These are phyloP conservation scores for Citrus sinensis DNA, from an alignment of 345 rosid genomes.

Conservation along the genomic window DNA sequence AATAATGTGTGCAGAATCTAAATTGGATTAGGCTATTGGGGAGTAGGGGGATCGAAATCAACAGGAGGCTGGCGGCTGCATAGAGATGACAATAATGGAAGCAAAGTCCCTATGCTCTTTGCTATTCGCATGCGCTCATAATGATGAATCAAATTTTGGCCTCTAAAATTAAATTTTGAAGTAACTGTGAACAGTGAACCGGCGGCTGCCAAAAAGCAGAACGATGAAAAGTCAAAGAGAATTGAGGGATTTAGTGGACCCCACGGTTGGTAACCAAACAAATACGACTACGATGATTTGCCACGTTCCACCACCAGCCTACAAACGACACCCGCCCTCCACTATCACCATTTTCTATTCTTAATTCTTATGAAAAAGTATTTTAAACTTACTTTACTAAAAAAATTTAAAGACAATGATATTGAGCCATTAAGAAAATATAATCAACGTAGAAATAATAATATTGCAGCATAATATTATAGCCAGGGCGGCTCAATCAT, in stretches of 20 bases:
- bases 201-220: neutral
- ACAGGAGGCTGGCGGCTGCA: neutral
- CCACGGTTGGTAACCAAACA: constrained; percentile 16
- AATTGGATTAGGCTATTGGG: neutral
- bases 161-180: neutral
- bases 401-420: too few relatives aligned
- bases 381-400: too few relatives aligned
- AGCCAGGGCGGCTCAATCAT: too few relatives aligned
- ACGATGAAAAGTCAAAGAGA: neutral
- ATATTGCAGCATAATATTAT: too few relatives aligned
- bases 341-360: neutral
- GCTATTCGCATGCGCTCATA: neutral
- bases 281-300: neutral
- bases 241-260: neutral
- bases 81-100: neutral
- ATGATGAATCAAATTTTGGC: neutral
- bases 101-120: neutral
- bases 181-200: neutral
- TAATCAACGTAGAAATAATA: too few relatives aligned
- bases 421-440: too few relatives aligned
- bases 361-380: too few relatives aligned
- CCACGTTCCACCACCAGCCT: neutral
- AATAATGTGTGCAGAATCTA: neutral
- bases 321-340: neutral
- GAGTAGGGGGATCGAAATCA: too few relatives aligned